These are phyloP conservation scores for Tolypocladium album DNA, from an alignment of 2,329 filamentous ascomycete genomes.

Conservation along the genomic window DNA sequence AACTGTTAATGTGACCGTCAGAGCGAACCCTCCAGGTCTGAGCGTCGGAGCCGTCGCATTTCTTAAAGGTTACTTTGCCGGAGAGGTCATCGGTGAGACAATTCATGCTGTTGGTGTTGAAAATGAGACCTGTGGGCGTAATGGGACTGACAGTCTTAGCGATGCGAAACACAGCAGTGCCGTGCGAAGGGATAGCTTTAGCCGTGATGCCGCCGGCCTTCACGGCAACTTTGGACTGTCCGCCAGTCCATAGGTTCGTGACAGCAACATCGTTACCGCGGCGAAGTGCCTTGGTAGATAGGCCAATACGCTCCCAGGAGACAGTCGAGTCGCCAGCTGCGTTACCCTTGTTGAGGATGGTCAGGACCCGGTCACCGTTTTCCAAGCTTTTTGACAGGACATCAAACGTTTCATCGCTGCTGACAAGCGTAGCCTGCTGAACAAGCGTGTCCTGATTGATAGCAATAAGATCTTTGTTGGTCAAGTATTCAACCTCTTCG, in stretches of 20 bases:
- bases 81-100: slow-evolving; percentile 25
- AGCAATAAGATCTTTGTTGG: slow-evolving; percentile 28
- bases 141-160: slow-evolving; percentile 15
- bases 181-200: slow-evolving; percentile 22
- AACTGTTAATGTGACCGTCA: slow-evolving; percentile 23
- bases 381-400: slow-evolving; percentile 33
- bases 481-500: slow-evolving; percentile 23
- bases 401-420: slow-evolving; percentile 29
- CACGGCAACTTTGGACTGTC: slow-evolving; percentile 10
- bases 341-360: slow-evolving; percentile 31
- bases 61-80: slow-evolving; percentile 18
- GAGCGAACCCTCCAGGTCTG: slow-evolving; percentile 30
- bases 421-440: slow-evolving; percentile 35
- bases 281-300: slow-evolving; percentile 16
- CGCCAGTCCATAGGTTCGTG: slow-evolving; percentile 32
- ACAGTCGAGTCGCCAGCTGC: slow-evolving; percentile 16
- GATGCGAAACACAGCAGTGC: slow-evolving; percentile 31
- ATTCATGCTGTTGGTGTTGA: slow-evolving; percentile 33
- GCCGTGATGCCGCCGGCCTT: slow-evolving; percentile 10
- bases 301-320: slow-evolving; percentile 23
- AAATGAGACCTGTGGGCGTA: slow-evolving; percentile 35
- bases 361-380: slow-evolving; percentile 35
- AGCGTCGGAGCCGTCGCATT: slow-evolving; percentile 24
- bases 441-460: slow-evolving; percentile 30
- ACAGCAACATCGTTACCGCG: slow-evolving; percentile 15